Percentiles rank a stretch among this genome's conserved stretches.
phyloP scores from a whole-genome alignment of 305 asterid genomes.

The Fraxinus greggii region DNA sequence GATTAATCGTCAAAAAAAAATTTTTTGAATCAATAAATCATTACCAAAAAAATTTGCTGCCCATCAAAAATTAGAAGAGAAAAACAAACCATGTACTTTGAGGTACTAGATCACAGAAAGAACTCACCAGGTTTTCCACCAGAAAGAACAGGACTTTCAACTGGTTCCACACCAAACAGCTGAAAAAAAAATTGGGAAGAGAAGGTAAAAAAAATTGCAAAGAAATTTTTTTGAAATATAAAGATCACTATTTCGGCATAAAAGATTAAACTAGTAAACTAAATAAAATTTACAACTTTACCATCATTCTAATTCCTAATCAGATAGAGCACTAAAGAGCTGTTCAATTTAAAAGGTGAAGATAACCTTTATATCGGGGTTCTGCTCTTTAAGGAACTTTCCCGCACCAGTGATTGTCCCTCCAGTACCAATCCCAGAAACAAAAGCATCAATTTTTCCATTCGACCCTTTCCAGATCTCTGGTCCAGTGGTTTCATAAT shows the following conservation, averaged over 20 bases:
- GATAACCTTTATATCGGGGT: conserved; percentile 49
- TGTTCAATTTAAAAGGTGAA: background rate
- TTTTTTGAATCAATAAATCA: background rate
- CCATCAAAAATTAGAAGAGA: background rate
- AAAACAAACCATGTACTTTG: background rate
- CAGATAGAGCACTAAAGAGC: background rate
- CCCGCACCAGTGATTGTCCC: conserved; percentile 68
- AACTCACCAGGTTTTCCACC: conserved; percentile 97
- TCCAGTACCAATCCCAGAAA: conserved; percentile 69
- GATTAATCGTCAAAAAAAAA: background rate
- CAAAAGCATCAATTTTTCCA: conserved; percentile 56
- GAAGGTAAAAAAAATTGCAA: background rate
- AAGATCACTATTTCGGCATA: background rate
- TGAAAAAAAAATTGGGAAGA: conserved; percentile 21
- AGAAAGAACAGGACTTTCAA: conserved; percentile 78
- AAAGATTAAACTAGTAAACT: background rate
- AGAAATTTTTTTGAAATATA: background rate
- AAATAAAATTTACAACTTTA: background rate
- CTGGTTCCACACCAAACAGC: conserved; percentile 83
- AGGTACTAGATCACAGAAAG: background rate
- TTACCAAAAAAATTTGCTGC: background rate
- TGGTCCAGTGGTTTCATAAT: conserved; percentile 74
- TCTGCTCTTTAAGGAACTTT: conserved; percentile 54
- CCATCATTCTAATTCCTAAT: background rate
- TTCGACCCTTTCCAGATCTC: conserved; percentile 61